Evolutionary conservation across 306 rosid genomes (phyloP).

Genomic region (Psophocarpus tetragonolobus): DNA sequence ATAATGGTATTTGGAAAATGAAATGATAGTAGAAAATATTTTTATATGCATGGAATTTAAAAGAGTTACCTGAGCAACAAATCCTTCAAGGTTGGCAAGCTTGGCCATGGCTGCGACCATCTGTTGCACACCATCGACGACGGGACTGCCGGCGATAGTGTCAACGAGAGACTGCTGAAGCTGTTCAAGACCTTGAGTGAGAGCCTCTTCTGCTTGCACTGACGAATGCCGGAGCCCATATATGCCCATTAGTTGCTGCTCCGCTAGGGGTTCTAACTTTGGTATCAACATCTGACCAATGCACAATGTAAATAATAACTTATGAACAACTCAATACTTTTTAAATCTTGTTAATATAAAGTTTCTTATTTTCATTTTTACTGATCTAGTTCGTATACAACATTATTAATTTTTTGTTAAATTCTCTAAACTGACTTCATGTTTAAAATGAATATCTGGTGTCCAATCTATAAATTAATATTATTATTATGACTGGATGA

Average conservation of each 20-base stretch:
- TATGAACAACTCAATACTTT: too few species aligned
- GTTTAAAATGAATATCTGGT: too few species aligned
- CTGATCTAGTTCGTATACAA: too few species aligned
- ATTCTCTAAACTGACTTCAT: too few species aligned
- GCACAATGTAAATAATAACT: too few species aligned
- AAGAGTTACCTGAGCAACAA: slow-evolving; percentile 69
- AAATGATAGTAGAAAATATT: too few species aligned
- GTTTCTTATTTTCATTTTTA: too few species aligned
- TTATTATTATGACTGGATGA: too few species aligned
- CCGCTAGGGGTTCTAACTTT: slow-evolving; percentile 86
- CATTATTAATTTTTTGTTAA: too few species aligned
- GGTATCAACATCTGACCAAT: slow-evolving; percentile 56
- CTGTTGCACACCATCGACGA: slow-evolving; percentile 70
- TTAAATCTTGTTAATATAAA: too few species aligned
- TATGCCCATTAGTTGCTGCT: slow-evolving; percentile 74
- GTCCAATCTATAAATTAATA: too few species aligned
- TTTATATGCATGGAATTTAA: background rate
- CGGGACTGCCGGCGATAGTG: slow-evolving; percentile 61
- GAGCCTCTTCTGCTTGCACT: slow-evolving; percentile 88
- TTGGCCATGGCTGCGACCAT: slow-evolving; percentile 78
- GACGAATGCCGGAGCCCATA: slow-evolving; percentile 64
- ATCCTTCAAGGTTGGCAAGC: slow-evolving; percentile 81
- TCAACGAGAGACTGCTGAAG: slow-evolving; percentile 74
- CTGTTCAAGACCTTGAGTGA: slow-evolving; percentile 82
- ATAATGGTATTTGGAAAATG: too few species aligned